Base-by-base conservation (phyloP, 2,329 filamentous ascomycete genomes). In the Penicillium sp. region DNA sequence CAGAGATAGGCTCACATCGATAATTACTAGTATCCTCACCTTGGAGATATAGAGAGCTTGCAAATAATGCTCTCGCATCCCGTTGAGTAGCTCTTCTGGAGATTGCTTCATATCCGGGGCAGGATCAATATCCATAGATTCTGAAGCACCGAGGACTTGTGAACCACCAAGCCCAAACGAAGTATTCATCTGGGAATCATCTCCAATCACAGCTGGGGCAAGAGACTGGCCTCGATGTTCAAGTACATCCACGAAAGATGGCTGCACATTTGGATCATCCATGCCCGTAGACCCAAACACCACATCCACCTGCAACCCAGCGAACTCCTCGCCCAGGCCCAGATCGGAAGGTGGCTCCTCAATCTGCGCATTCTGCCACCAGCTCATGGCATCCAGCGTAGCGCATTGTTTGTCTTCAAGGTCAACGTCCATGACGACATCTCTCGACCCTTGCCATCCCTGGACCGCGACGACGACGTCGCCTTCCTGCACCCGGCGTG, bases 41-140 rank as follows among this genome's bases (percentile, higher is more conserved):
- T 80, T 80, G 35, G 79, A 80, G 4, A 78, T 69, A 58, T 81
- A 81, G 37, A 81, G 73, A 61, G 78, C 74, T 58, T 80, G 77
- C 13, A 81, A 55, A 68, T 81, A 81, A 53, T 81, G 78, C 33
- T 74, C 73, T 55, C 73, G 69, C 55, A 81, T 66, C 4, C 69
- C 69, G 54, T 77, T 71, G 50, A 80, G 64, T 7, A 79, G 56
- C 44, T 76, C 77, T 53, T 79, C 72, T 0, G 77, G 70, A 19
- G 74, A 71, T 51, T 73, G 74, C 57, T 65, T 59, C 12, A 60
- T 47, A 50, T 74, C 68, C 15, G 53, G 37, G 9, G 37, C 47
- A 33, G 35, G 51, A 38, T 68, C 64, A 33, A 68, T 47, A 58
- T 67, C 65, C 58, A 59, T 67, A 50, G 38, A 26, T 17, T 50